Percentiles rank a stretch among this genome's conserved stretches.
Conservation (phyloP, 169 alveolate species). For the Cryptosporidium sp. region DNA sequence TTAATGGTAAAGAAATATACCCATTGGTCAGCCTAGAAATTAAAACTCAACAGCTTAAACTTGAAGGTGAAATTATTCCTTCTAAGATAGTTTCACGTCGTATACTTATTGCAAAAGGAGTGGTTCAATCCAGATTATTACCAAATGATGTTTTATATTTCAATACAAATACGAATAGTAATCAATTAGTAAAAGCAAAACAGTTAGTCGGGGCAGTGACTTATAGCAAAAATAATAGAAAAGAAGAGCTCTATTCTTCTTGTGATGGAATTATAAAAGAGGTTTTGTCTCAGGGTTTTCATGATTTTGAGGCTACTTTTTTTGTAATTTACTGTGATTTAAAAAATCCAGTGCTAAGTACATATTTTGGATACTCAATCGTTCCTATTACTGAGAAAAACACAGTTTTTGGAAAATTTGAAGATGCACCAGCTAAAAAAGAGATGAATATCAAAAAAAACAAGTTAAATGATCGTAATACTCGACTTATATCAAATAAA, state of each 20-base stretch:
- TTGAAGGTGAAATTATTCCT: constrained; percentile 24
- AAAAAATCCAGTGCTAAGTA: neutral
- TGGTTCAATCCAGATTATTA: constrained; percentile 27
- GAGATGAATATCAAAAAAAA: neutral
- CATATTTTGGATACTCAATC: neutral
- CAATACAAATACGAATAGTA: neutral
- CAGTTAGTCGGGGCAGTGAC: constrained; percentile 19
- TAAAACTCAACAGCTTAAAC: constrained; percentile 32
- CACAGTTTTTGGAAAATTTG: neutral
- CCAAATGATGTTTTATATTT: constrained; percentile 18
- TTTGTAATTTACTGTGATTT: constrained; percentile 33
- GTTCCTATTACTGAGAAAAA: neutral
- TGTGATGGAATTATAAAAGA: constrained; percentile 34
- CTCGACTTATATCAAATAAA: neutral
- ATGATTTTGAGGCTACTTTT: constrained; percentile 22
- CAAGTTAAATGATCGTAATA: neutral
- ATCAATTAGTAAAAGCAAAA: neutral
- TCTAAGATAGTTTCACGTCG: constrained; percentile 14
- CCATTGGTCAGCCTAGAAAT: constrained; percentile 55
- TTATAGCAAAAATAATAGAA: constrained; percentile 1
- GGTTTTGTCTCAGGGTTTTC: neutral
- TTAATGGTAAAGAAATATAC: neutral
- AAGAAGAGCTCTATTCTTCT: constrained; percentile 34
- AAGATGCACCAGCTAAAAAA: neutral
- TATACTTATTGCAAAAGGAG: constrained; percentile 42